These are phyloP conservation scores for Lepidium sativum DNA, from an alignment of 345 rosid genomes.

Conservation along the genomic window DNA sequence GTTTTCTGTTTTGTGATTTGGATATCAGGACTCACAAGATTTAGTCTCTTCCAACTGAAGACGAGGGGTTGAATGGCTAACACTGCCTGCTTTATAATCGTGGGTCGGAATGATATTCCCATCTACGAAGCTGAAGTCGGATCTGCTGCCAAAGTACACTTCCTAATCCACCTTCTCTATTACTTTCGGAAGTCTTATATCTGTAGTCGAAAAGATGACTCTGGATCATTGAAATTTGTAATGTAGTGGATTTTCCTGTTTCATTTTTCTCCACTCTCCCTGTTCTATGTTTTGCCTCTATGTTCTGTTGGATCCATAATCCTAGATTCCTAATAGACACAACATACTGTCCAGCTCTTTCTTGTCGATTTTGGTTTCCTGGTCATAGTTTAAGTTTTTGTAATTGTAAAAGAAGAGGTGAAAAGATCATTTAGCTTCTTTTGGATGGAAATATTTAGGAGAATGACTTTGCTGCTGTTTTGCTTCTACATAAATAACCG, in stretches of 20 bases:
- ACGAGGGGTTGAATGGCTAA: constrained; percentile 44
- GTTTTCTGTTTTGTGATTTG: neutral
- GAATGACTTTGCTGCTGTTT: neutral
- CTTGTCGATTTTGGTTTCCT: neutral
- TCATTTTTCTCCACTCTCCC: no score
- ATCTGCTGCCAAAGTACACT: constrained; percentile 68
- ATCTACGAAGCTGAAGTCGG: constrained; percentile 98
- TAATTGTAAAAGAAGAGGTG: neutral
- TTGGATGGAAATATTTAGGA: neutral
- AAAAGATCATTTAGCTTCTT: neutral
- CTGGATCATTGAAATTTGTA: no score
- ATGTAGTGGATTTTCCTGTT: no score
- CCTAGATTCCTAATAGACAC: neutral
- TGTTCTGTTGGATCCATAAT: neutral
- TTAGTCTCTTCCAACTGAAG: neutral
- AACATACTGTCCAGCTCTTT: neutral
- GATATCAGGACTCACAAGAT: neutral
- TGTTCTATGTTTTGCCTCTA: no score
- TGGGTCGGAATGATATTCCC: constrained; percentile 86
- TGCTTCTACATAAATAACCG: neutral
- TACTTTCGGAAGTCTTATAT: no score
- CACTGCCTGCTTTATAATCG: constrained; percentile 85
- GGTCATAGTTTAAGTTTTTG: neutral
- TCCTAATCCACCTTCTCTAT: neutral
- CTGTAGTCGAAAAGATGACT: no score